phyloP scores from a whole-genome alignment of 2,329 filamentous ascomycete species.

The Lojkania enalia region DNA sequence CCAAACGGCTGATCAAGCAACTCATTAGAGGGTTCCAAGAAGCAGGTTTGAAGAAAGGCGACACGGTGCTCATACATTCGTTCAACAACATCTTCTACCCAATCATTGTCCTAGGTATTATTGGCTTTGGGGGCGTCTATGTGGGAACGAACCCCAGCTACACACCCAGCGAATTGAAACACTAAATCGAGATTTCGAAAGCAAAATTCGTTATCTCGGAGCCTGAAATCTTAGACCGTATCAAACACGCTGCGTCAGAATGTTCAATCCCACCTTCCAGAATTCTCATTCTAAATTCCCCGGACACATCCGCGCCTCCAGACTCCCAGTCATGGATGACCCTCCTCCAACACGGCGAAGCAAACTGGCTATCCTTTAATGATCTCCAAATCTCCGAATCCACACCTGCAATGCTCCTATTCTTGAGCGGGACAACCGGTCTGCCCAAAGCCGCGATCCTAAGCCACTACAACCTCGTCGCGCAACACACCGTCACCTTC shows the following conservation, averaged over 20 bases:
- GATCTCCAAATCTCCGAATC: constrained; percentile 11
- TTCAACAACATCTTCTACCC: constrained; percentile 51
- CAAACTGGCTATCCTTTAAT: constrained; percentile 22
- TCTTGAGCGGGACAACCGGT: constrained; percentile 25
- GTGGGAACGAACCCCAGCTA: constrained; percentile 38
- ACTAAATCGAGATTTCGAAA: constrained; percentile 31
- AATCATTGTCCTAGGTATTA: constrained; percentile 32
- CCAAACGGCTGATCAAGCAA: constrained; percentile 50
- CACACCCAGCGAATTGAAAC: constrained; percentile 33
- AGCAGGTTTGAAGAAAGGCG: constrained; percentile 54
- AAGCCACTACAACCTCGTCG: constrained; percentile 60
- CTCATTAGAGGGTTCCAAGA: constrained; percentile 57
- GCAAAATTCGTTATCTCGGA: constrained; percentile 32
- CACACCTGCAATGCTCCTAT: constrained; percentile 45
- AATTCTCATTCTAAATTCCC: constrained; percentile 36
- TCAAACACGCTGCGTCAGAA: constrained; percentile 2
- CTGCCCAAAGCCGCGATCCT: constrained; percentile 57
- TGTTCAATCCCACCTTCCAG: constrained; percentile 18
- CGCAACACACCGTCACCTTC: constrained; percentile 55
- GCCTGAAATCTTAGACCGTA: constrained; percentile 31
- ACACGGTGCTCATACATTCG: constrained; percentile 59
- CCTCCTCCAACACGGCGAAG: constrained; percentile 30
- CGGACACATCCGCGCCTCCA: constrained; percentile 16
- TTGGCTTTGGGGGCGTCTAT: constrained; percentile 36
- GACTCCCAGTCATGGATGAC: constrained; percentile 27